Percentiles rank a stretch among this genome's conserved stretches.
Conservation (phyloP, 1,284 basidiomycete species). For the Cutaneotrichosporon spelunceum region DNA sequence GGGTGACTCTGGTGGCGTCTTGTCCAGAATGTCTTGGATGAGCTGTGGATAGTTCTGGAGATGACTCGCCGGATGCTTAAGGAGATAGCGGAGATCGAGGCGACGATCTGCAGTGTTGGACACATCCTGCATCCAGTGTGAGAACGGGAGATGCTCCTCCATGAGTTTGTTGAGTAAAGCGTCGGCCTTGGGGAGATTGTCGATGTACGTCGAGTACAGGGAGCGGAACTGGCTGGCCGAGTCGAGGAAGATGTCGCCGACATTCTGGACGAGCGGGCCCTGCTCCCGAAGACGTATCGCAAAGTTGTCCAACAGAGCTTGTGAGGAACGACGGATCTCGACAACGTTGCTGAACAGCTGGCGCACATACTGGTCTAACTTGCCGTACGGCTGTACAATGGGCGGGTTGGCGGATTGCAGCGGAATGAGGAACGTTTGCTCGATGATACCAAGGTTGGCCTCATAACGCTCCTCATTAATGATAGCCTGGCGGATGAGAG, state of each 20-base stretch:
- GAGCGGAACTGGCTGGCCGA: slow-evolving; percentile 83
- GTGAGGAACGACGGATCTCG: slow-evolving; percentile 77
- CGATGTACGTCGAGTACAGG: slow-evolving; percentile 81
- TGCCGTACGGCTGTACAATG: slow-evolving; percentile 61
- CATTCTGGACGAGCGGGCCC: slow-evolving; percentile 72
- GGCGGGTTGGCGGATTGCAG: slow-evolving; percentile 68
- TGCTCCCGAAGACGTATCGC: slow-evolving; percentile 85
- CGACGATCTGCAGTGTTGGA: slow-evolving; percentile 66
- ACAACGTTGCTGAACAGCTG: slow-evolving; percentile 84
- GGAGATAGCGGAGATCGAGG: slow-evolving; percentile 81
- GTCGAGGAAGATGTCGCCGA: slow-evolving; percentile 86
- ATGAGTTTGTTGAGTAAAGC: slow-evolving; percentile 79
- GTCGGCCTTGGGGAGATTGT: slow-evolving; percentile 80
- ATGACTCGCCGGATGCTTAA: slow-evolving; percentile 81
- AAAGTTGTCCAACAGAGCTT: slow-evolving; percentile 75
- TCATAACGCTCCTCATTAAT: slow-evolving; percentile 87
- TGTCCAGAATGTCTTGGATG: slow-evolving; percentile 77
- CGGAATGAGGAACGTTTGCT: slow-evolving; percentile 74
- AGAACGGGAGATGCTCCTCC: slow-evolving; percentile 75
- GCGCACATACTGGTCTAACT: slow-evolving; percentile 75
- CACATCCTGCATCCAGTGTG: slow-evolving; percentile 77
- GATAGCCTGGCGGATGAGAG: slow-evolving; percentile 86
- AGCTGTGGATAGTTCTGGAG: slow-evolving; percentile 85
- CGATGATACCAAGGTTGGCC: slow-evolving; percentile 79
- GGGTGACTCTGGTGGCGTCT: slow-evolving; percentile 71